Conservation (phyloP, 2,329 filamentous ascomycete species). For the Microascus cirrosus region DNA sequence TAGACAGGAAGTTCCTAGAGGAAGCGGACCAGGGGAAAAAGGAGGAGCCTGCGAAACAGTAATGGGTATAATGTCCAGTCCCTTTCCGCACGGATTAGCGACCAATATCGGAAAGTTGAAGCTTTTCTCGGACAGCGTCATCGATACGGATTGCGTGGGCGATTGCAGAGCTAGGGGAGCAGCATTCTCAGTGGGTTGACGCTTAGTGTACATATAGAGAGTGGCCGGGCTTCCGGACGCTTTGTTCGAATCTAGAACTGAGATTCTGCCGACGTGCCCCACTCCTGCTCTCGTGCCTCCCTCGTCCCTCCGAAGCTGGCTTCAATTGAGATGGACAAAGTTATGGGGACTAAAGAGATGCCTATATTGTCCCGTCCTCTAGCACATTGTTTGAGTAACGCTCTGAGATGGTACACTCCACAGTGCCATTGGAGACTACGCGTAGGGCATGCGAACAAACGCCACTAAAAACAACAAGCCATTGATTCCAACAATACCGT, state of each 20-base stretch:
- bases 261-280: background rate
- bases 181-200: background rate
- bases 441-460: too few species aligned
- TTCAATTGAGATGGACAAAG: background rate
- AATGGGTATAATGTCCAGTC: background rate
- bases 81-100: background rate
- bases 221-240: background rate
- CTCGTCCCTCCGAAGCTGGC: background rate
- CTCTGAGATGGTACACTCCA: too few species aligned
- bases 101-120: background rate
- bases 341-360: too few species aligned
- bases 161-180: background rate
- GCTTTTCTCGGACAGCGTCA: background rate
- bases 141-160: background rate
- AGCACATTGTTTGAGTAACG: too few species aligned
- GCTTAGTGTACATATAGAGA: constrained; percentile 5
- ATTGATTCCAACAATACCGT: too few species aligned
- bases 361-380: too few species aligned
- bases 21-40: constrained; percentile 1
- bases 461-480: too few species aligned
- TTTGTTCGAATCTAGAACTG: constrained; percentile 3
- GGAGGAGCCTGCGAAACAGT: constrained; percentile 6
- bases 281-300: background rate
- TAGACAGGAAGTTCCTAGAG: constrained; percentile 5
- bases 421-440: too few species aligned